Base-by-base conservation (phyloP, 2,329 filamentous ascomycete genomes). In the Aureobasidium sp. region DNA sequence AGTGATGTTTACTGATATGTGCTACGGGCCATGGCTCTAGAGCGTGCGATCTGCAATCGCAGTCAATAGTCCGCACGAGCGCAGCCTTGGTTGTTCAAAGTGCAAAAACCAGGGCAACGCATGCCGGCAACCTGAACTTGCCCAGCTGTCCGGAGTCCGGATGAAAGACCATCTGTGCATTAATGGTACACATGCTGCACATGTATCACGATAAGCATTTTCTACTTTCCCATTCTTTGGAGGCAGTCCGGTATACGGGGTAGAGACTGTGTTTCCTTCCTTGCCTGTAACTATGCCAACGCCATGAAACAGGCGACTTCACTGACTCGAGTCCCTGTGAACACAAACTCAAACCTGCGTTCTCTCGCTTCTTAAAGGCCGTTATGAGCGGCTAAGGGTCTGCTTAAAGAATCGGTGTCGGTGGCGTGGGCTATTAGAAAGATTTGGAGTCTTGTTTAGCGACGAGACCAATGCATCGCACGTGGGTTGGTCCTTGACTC, bases 381-480 rank as follows among this genome's bases (percentile, higher is more conserved):
- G 51, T 55, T 55, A 25, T 37, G 25, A 17, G 51, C 37, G 33
- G 51, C 38, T 33, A 33, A 43, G 25, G 38, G 38, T 55, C 43
- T 55, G 51, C 51, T 42, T 55, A 55, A 55, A 42, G n/a, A 17
- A 23, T 31, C 27, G 37, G 17, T 42, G n/a, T 43, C 3, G 8
- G 51, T 55, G 51, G 51, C 51, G 51, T 43, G n/a, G 27, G 43
- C 29, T 42, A 31, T 55, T 38, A 55, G 11, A 42, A 55, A 21
- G 10, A 23, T 17, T 29, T 19, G 33, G 17, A 27, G 35, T 29
- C 21, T 21, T 2, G 15, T 10, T 43, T 25, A n/a, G 37, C 38
- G 25, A 54, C 15, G 15, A 29, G 49, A 27, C 23, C 49, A 40
- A 29, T 23, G 21, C 49, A 38, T 38, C 8, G 23, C 8, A 13